Base-by-base conservation (phyloP, 139 green algal genomes). In the Coelastrella sp. region DNA sequence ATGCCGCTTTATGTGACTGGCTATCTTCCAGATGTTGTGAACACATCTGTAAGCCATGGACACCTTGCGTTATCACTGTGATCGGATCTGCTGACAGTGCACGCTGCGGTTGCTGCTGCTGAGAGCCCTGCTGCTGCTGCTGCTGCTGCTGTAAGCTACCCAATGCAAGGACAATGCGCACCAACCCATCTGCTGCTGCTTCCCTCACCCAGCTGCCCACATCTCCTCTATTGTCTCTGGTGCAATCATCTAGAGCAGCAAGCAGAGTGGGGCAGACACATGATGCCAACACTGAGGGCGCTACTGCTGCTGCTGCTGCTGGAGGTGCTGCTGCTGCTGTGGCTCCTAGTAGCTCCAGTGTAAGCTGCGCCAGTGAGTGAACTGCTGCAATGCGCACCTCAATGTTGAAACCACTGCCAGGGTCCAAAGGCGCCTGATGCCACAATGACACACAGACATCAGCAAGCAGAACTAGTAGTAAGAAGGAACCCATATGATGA, bases 161-260 rank as follows among this genome's bases (percentile, higher is more conserved):
- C n/a, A 92, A 76, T 19, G 73, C 27, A 41, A 76, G 27, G 68
- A 89, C 51, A 75, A 89, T 71, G 11, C 50, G 21, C 3, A 43
- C 62, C 40, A 91, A n/a, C 35, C 86, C 90, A 13, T 88, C 71
- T 89, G 98, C 97, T 17, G 95, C 93, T 7, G 94, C 96, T 83
- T 98, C 94, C 0, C 97, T 89, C 82, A 99, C 95, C 95, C 95
- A 98, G 85, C 92, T 97, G 34, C 98, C 98, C 57, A 99, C 95
- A 74, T 99, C 98, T 0, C 98, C 98, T 7, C 96, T 90, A 85
- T 98, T 96, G 91, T 99, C 98, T 8, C 91, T 94, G 50, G 89
- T 94, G 90, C 99, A 99, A 83, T 99, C 98, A 19, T 92, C 87
- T 78, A 98, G 68, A 3, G 89, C 89, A 15, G 43, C 57, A 64